Percentiles rank a stretch among this genome's conserved stretches.
Evolutionary conservation across 805 yeast species (phyloP).

Genomic region (Kuraishia piskuri): DNA sequence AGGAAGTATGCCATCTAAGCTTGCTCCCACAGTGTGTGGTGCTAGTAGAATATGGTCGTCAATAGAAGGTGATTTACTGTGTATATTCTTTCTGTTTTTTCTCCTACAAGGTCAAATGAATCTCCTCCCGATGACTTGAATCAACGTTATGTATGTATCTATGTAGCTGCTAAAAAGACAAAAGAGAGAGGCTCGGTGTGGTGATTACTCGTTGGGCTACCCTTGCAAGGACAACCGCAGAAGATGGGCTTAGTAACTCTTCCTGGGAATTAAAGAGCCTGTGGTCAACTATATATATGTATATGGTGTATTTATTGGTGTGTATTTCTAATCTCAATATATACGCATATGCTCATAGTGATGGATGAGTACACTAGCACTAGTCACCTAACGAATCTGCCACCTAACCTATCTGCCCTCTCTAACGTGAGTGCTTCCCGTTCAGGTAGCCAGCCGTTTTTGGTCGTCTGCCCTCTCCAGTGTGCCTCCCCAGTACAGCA

Average conservation of each 20-base stretch:
- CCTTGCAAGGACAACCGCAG: too few relatives aligned
- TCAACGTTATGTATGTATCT: neutral
- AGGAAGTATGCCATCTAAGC: constrained; percentile 86
- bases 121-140: neutral
- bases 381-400: too few relatives aligned
- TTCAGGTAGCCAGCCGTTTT: too few relatives aligned
- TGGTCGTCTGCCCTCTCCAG: too few relatives aligned
- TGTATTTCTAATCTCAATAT: neutral
- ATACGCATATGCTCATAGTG: neutral
- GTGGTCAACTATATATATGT: neutral
- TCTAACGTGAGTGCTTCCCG: too few relatives aligned
- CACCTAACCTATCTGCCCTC: too few relatives aligned
- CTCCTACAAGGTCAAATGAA: neutral
- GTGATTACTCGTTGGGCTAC: too few relatives aligned
- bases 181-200: too few relatives aligned
- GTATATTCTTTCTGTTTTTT: neutral
- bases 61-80: neutral
- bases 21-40: neutral
- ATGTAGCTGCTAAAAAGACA: too few relatives aligned
- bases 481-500: too few relatives aligned
- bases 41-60: neutral
- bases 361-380: too few relatives aligned
- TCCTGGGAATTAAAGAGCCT: neutral
- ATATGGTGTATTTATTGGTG: neutral
- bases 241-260: too few relatives aligned